Percentiles rank a stretch among this genome's conserved stretches.
Evolutionary conservation across 108 stramenopile genomes (phyloP).

Genomic region (Licmophora abbreviata): DNA sequence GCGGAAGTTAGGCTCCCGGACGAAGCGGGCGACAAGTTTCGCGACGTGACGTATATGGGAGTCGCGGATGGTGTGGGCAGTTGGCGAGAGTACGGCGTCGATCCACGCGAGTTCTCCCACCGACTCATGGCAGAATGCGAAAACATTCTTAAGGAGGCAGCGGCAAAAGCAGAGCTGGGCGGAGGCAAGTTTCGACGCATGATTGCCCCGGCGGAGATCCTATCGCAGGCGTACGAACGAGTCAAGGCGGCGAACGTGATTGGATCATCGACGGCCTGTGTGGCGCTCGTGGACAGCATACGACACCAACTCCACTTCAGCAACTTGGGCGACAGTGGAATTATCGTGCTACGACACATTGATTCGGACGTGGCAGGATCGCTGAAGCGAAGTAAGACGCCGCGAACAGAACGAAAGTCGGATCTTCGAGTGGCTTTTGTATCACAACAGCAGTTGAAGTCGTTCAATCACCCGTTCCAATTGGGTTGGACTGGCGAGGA

Average conservation of each 20-base stretch:
- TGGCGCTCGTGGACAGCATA: conserved; percentile 82
- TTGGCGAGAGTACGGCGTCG: conserved; percentile 92
- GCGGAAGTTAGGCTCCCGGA: conserved; percentile 45
- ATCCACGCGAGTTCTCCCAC: conserved; percentile 85
- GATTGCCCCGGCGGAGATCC: conserved; percentile 53
- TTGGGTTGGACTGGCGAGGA: conserved; percentile 87
- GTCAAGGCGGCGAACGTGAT: conserved; percentile 74
- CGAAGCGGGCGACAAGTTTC: conserved; percentile 44
- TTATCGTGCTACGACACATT: conserved; percentile 91
- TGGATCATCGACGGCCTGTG: conserved; percentile 86
- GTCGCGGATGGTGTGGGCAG: conserved; percentile 96
- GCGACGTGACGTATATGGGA: conserved; percentile 77
- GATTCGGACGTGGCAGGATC: conserved; percentile 87
- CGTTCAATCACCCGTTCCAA: conserved; percentile 96
- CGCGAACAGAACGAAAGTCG: conserved; percentile 61
- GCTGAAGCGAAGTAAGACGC: conserved; percentile 67
- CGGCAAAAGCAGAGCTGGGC: conserved; percentile 37
- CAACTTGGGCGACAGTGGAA: conserved; percentile 93
- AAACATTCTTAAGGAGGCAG: conserved; percentile 51
- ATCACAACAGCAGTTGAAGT: conserved; percentile 89
- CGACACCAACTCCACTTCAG: conserved; percentile 90
- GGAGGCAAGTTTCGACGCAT: conserved; percentile 43
- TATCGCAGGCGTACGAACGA: conserved; percentile 66
- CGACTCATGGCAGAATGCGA: conserved; percentile 79
- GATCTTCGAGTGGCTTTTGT: conserved; percentile 90